Conservation (phyloP, 2,329 filamentous ascomycete species). For the Penicillium sp. region DNA sequence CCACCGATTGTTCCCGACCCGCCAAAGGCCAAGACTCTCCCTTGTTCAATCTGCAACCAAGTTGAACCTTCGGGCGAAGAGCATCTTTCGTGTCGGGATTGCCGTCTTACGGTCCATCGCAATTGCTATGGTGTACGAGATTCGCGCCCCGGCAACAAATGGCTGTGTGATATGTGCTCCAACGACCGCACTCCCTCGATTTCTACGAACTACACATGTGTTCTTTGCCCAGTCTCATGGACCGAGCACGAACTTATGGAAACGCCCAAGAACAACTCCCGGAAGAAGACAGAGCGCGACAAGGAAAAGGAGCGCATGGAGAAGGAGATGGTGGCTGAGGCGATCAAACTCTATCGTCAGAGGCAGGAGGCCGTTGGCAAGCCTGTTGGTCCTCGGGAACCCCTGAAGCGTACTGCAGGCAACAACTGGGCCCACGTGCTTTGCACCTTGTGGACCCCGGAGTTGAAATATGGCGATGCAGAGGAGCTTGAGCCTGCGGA, state of each 20-base stretch:
- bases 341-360: slow-evolving; percentile 71
- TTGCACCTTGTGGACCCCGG: slow-evolving; percentile 83
- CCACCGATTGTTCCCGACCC: slow-evolving; percentile 63
- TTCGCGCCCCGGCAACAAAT: slow-evolving; percentile 61
- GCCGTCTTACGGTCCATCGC: slow-evolving; percentile 81
- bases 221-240: slow-evolving; percentile 74
- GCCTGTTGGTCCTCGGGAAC: slow-evolving; percentile 74
- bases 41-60: slow-evolving; percentile 75
- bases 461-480: slow-evolving; percentile 84
- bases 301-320: slow-evolving; percentile 79
- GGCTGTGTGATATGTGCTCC: slow-evolving; percentile 89
- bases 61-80: slow-evolving; percentile 63
- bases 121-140: slow-evolving; percentile 84
- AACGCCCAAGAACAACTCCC: slow-evolving; percentile 64
- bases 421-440: slow-evolving; percentile 98
- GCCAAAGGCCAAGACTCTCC: slow-evolving; percentile 67
- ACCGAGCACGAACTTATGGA: slow-evolving; percentile 79
- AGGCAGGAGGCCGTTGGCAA: slow-evolving; percentile 76
- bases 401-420: slow-evolving; percentile 83
- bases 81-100: slow-evolving; percentile 73
- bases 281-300: slow-evolving; percentile 89
- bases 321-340: slow-evolving; percentile 69
- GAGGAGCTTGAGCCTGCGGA: slow-evolving; percentile 76
- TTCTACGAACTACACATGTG: slow-evolving; percentile 90
- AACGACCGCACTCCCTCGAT: slow-evolving; percentile 89